A percentile compares a stretch with the other conserved stretches of the same genome.
These are phyloP conservation scores for Puccinia brachypodii DNA, from an alignment of 1,284 basidiomycete genomes.

Conservation along the genomic window DNA sequence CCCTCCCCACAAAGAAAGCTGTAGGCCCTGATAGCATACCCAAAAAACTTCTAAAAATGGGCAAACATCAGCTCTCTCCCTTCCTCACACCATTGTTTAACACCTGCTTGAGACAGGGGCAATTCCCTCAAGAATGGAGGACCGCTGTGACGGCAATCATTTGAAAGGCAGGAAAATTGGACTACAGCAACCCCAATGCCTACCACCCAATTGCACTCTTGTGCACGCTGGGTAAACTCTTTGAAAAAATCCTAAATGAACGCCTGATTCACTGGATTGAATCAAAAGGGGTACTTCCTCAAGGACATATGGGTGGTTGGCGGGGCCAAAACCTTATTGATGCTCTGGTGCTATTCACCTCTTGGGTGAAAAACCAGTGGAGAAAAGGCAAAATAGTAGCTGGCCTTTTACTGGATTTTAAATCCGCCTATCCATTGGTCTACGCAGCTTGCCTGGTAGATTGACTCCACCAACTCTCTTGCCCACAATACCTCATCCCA, in stretches of 20 bases:
- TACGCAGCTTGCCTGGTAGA: not conserved
- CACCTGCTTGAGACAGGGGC: not conserved
- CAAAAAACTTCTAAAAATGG: too few species aligned
- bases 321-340: too few species aligned
- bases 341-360: not conserved
- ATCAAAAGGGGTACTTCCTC: not conserved
- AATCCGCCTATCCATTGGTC: constrained; percentile 29
- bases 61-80: too few species aligned
- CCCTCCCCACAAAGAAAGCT: too few species aligned
- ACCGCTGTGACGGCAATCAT: not conserved
- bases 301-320: constrained; percentile 3
- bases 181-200: not conserved
- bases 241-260: not conserved
- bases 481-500: not conserved
- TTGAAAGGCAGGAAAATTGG: not conserved
- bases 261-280: not conserved
- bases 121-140: not conserved
- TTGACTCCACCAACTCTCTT: not conserved
- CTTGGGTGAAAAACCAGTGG: constrained; percentile 3
- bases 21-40: too few species aligned
- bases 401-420: constrained; percentile 28
- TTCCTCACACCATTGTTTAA: too few species aligned
- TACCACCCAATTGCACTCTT: constrained; percentile 16
- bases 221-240: not conserved
- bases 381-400: not conserved